A percentile compares a stretch with the other conserved stretches of the same genome.
Evolutionary conservation across 1,284 basidiomycete genomes (phyloP).

Genomic region (Taiwanofungus camphoratus): DNA sequence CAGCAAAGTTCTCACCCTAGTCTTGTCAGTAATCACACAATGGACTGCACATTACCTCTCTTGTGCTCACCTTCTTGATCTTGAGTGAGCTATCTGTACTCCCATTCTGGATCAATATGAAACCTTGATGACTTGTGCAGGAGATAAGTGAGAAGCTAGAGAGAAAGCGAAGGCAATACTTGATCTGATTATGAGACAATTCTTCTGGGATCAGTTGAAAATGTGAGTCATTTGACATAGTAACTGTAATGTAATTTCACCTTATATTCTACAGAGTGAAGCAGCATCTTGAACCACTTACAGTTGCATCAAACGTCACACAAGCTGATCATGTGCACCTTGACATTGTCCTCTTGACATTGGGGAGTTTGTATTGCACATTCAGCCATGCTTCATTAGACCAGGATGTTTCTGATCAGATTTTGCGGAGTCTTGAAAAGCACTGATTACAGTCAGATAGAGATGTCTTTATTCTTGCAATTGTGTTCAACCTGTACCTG

Average conservation of each 20-base stretch:
- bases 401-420: slow-evolving; percentile 12
- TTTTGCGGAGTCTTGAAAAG: slow-evolving; percentile 32
- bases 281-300: slow-evolving; percentile 33
- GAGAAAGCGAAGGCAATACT: slow-evolving; percentile 26
- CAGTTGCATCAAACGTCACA: slow-evolving; percentile 33
- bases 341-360: slow-evolving; percentile 33
- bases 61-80: slow-evolving; percentile 6
- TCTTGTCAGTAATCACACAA: slow-evolving; percentile 12
- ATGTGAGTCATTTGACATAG: slow-evolving; percentile 4
- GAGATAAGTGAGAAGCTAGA: slow-evolving; percentile 15
- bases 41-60: slow-evolving; percentile 15
- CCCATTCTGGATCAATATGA: slow-evolving; percentile 12
- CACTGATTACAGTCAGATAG: slow-evolving; percentile 38
- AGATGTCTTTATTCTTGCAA: slow-evolving; percentile 35
- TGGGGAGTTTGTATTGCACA: slow-evolving; percentile 27
- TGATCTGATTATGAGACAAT: slow-evolving; percentile 14
- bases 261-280: slow-evolving; percentile 20
- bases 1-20: slow-evolving; percentile 2
- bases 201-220: slow-evolving; percentile 22
- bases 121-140: slow-evolving; percentile 1
- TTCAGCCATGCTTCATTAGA: slow-evolving; percentile 16
- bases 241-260: background rate
- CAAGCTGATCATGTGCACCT: slow-evolving; percentile 31
- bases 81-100: slow-evolving; percentile 13
- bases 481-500: slow-evolving; percentile 36